phyloP scores from a whole-genome alignment of 2,329 filamentous ascomycete species.

The Penicillium rolfsii region DNA sequence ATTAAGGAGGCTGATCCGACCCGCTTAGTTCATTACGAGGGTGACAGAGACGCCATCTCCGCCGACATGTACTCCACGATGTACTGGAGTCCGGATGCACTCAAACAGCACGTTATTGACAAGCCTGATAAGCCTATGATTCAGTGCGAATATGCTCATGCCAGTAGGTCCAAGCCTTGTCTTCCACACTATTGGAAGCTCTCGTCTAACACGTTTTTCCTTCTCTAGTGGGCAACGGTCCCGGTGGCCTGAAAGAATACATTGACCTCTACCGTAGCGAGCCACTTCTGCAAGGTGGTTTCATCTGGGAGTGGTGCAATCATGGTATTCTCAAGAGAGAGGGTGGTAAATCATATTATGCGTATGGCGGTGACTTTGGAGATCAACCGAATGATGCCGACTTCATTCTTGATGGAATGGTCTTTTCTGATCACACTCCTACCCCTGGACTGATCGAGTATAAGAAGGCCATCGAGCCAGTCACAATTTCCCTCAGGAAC shows the following conservation, averaged over 20 bases:
- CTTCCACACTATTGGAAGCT: neutral
- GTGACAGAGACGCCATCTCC: conserved; percentile 61
- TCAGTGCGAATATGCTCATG: conserved; percentile 59
- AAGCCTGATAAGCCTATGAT: conserved; percentile 48
- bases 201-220: neutral
- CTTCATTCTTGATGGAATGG: conserved; percentile 67
- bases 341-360: conserved; percentile 43
- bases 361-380: conserved; percentile 66
- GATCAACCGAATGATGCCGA: conserved; percentile 63
- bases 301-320: conserved; percentile 70
- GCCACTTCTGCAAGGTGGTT: conserved; percentile 67
- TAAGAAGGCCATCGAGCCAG: conserved; percentile 62
- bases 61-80: conserved; percentile 71
- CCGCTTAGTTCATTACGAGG: conserved; percentile 68
- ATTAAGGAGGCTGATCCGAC: conserved; percentile 61
- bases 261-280: conserved; percentile 64
- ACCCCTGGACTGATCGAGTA: conserved; percentile 60
- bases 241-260: conserved; percentile 70
- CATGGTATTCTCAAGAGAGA: conserved; percentile 51
- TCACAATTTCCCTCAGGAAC: conserved; percentile 47
- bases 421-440: conserved; percentile 54
- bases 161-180: conserved; percentile 44
- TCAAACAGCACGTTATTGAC: conserved; percentile 40
- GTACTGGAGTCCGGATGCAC: conserved; percentile 54
- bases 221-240: conserved; percentile 68